A percentile compares a stretch with the other conserved stretches of the same genome.
These are phyloP conservation scores for Candida endomychidarum DNA, from an alignment of 805 yeast genomes.

Conservation along the genomic window DNA sequence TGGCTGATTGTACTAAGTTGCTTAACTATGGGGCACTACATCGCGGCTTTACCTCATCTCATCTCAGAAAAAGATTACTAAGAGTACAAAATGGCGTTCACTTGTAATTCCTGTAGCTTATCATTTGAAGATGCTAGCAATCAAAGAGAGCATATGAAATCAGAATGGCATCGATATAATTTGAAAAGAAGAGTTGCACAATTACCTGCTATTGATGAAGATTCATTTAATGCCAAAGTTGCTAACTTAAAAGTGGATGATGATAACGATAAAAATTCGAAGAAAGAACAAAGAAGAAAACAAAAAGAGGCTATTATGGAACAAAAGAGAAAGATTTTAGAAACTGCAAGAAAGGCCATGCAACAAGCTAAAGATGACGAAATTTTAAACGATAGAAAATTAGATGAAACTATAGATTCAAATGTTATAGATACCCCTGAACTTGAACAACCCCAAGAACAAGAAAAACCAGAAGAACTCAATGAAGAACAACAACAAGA, in stretches of 20 bases:
- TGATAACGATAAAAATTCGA: constrained; percentile 29
- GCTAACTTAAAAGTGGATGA: constrained; percentile 20
- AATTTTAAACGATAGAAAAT: constrained; percentile 8
- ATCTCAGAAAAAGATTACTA: constrained; percentile 11
- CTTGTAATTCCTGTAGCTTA: constrained; percentile 88
- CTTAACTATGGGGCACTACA: background rate
- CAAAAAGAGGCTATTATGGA: constrained; percentile 51
- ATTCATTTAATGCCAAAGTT: constrained; percentile 34
- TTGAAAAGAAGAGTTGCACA: constrained; percentile 88
- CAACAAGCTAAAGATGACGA: constrained; percentile 14
- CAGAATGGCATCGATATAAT: constrained; percentile 98
- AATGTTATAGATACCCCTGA: background rate
- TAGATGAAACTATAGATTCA: constrained; percentile 6
- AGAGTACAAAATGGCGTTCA: constrained; percentile 27
- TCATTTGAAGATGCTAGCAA: constrained; percentile 78
- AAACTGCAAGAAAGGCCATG: constrained; percentile 46
- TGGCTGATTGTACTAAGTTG: no score
- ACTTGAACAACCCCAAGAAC: background rate
- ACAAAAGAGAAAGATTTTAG: constrained; percentile 49
- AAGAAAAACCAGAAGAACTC: constrained; percentile 7
- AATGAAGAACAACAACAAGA: constrained; percentile 36
- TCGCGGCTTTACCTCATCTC: constrained; percentile 13
- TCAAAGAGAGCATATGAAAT: constrained; percentile 92
- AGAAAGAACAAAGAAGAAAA: constrained; percentile 50
- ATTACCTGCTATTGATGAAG: constrained; percentile 45